Evolutionary conservation across 1,284 basidiomycete species (phyloP), one percentile per base, ranked within the genome.

Genomic region (Salmacisia buchloeana): DNA sequence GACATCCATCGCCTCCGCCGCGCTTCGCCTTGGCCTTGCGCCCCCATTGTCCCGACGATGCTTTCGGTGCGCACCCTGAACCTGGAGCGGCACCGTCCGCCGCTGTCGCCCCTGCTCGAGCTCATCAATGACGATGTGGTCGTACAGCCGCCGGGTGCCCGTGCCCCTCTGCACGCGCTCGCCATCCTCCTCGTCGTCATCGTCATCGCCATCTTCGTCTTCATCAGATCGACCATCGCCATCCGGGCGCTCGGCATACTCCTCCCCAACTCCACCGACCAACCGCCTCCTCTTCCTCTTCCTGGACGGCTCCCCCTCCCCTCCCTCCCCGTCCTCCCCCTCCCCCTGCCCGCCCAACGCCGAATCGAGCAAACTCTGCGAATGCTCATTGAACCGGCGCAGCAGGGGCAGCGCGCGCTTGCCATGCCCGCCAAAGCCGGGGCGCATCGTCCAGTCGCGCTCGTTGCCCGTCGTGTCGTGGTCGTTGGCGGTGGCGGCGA

Each of bases 361-460:
- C 38, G 78, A 73, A 70, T 89, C 89, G 31, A 97, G 83, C 15
- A 97, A 82, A 68, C 92, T 84, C 72, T 94, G 90, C 0, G 92
- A 94, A 80, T 98, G 96, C 75, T 97, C 92, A 76, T 98, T 98
- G 83, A 98, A 98, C 73, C 94, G 89, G 45, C 96, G 85, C 73
- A 99, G 97, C 35, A 98, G 84, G 0, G 96, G 96, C 39, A 99
- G 81, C 21, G 90, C 89, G 25, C 88, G 88, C 58, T 88, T 84
- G 78, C 96, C 90, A 70, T 88, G 86, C 6, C 96, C 46, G 15
- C 46, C 46, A 18, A 52, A 52, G 7, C 46, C 96, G 3, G 94
- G 88, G 76, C 92, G 90, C 96, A 98, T 99, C 0, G 96, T 97
- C 52, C 91, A 81, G 76, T 99, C 96, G 77, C 86, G 87, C 66